Base-by-base conservation (phyloP, 2,329 filamentous ascomycete species). In the Westerdykella ornata region DNA sequence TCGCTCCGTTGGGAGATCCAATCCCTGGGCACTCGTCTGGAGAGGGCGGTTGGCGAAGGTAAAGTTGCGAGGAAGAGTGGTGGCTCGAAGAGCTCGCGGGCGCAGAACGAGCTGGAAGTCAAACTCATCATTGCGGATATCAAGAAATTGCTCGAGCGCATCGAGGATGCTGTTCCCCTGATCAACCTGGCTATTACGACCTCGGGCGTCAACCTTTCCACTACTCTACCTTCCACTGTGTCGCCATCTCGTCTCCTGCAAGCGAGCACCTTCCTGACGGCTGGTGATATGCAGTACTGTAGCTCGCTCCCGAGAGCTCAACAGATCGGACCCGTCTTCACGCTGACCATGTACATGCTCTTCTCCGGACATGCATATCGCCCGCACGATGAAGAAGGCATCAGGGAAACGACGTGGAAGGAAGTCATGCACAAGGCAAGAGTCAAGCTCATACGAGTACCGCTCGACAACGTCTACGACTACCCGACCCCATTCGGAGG, bases 181-280 rank as follows among this genome's bases (percentile, higher is more conserved):
- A 84, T 98, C 61, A 95, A 92, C 54, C 74, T 98, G 19, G 92
- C 92, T 41, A 94, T 98, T 50, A 92, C 88, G 1, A 90, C 89
- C 1, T 96, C 90, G 1, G 92, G 92, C 0, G 88, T 90, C 42
- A 94, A 80, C 43, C 72, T 97, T 20, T 88, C 86, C 0, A 85
- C 85, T 0, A 82, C 81, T 2, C 72, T 96, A 19, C 86, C 88
- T 0, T 74, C 84, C 1, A 84, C 84, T 8, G 85, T 97, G 34
- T 97, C 90, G 1, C 90, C 90, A 1, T 96, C 90, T 4, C 78
- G 92, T 31, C 70, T 98, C 32, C 71, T 97, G 29, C 92, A 98
- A 66, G 89, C 92, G 14, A 97, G 90, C 59, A 92, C 88, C 4
- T 84, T 96, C 49, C 73, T 97, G 37, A 94, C 84, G 19, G 78